Evolutionary conservation across 23 red algal species (phyloP), one percentile per base, ranked within the genome.

Genomic region (Agarophyton chilense): DNA sequence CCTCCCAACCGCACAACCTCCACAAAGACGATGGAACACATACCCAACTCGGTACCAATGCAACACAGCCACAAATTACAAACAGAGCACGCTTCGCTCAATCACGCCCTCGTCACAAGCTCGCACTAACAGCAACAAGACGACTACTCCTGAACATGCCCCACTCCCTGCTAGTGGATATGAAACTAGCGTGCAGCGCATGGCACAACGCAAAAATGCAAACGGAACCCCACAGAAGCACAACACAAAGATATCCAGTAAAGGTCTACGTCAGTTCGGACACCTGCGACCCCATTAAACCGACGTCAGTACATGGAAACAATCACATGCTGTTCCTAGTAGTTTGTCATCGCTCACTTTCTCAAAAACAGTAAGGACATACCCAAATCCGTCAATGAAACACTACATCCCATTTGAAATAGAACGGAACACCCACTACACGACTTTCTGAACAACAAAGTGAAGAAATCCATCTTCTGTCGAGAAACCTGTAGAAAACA

Each of bases 241-340:
- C 7, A 49, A 31, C 7, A 35, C 44, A 52, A 21, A 17, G 28
- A 10, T 49, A 77, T 12, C 9, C 24, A 0, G 26, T 32, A 50
- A 39, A 32, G n/a, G 44, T 2, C 4, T 52, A 31, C 22, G 10
- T 77, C 39, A 53, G 39, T 10, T 52, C 25, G 24, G 49, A 77
- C 24, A 77, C 72, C 10, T 52, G 43, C 44, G 10, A 19, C 3
- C 72, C 5, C 12, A 16, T 77, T 7, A 49, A 13, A 1, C 72
- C 72, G 10, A 53, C 72, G 1, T 77, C 72, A 35, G 10, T 4
- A 49, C 44, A 49, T 16, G 25, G 49, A n/a, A 45, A 77, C 10
- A 77, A 77, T 13, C 72, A 77, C 33, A 53, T 77, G 10, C 72
- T 77, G 6, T 21, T 34, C 40, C 28, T 77, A 8, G 49, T 77